Conservation (phyloP, 352 stramenopile species). For the Phytopythium litorale region DNA sequence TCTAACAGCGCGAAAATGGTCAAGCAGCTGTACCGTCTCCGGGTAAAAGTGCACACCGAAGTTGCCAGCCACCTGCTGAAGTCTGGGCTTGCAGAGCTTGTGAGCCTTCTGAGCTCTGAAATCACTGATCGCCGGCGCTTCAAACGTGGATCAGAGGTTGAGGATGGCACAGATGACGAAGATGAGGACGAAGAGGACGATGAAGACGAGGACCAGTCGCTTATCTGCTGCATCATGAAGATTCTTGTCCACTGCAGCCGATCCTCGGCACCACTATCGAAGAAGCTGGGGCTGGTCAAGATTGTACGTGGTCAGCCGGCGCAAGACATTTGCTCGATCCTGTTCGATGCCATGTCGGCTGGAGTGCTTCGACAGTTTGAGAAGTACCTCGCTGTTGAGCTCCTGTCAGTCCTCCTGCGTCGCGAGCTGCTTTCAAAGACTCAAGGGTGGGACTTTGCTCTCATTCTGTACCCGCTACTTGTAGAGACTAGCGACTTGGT, state of each 20-base stretch:
- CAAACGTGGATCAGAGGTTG: slow-evolving; percentile 14
- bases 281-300: slow-evolving; percentile 36
- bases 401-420: slow-evolving; percentile 58
- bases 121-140: slow-evolving; percentile 23
- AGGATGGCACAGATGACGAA: slow-evolving; percentile 15
- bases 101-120: slow-evolving; percentile 47
- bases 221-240: slow-evolving; percentile 67
- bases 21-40: slow-evolving; percentile 52
- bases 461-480: slow-evolving; percentile 44
- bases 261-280: slow-evolving; percentile 59
- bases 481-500: slow-evolving; percentile 25
- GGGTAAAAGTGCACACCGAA: slow-evolving; percentile 68
- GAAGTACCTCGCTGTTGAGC: slow-evolving; percentile 59
- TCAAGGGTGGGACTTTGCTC: slow-evolving; percentile 50
- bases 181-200: slow-evolving; percentile 32
- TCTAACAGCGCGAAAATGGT: slow-evolving; percentile 14
- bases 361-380: slow-evolving; percentile 39
- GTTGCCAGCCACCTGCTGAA: slow-evolving; percentile 54
- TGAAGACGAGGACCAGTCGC: slow-evolving; percentile 65
- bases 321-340: slow-evolving; percentile 42
- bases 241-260: slow-evolving; percentile 64
- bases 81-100: slow-evolving; percentile 39
- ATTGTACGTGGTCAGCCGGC: slow-evolving; percentile 16
- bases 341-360: slow-evolving; percentile 25
- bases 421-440: slow-evolving; percentile 41